Evolutionary conservation across 2,329 filamentous ascomycete genomes (phyloP).

Genomic region (Thelonectria olida): DNA sequence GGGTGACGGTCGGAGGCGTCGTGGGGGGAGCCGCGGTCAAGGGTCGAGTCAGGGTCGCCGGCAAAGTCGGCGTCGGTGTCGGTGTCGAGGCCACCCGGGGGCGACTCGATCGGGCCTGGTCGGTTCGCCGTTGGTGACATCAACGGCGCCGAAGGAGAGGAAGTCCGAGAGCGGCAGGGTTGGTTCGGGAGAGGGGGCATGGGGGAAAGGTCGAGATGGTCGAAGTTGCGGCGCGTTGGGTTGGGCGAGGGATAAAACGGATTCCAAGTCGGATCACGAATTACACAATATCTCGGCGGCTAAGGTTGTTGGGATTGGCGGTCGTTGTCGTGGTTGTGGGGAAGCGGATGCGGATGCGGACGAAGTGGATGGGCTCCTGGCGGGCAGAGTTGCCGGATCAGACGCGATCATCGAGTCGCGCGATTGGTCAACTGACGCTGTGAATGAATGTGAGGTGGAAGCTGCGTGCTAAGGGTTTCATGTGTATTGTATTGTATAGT

Average conservation of each 20-base stretch:
- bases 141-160: too few species aligned
- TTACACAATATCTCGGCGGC: not conserved
- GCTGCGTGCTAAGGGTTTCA: too few species aligned
- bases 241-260: not conserved
- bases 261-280: not conserved
- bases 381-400: not conserved
- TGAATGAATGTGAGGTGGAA: too few species aligned
- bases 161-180: not conserved
- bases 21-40: too few species aligned
- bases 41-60: too few species aligned
- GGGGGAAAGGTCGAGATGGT: not conserved
- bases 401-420: not conserved
- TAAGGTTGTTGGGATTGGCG: not conserved
- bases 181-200: not conserved
- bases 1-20: not conserved
- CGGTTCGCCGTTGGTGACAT: slow-evolving; percentile 8
- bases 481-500: too few species aligned
- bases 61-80: too few species aligned
- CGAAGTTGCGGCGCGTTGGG: too few species aligned
- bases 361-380: not conserved
- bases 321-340: too few species aligned
- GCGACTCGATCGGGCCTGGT: slow-evolving; percentile 3
- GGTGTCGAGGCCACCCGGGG: not conserved
- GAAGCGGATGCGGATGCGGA: not conserved
- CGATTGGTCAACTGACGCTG: too few species aligned